Base-by-base conservation (phyloP, 768 basidiomycete genomes). In the Russula vinacea region DNA sequence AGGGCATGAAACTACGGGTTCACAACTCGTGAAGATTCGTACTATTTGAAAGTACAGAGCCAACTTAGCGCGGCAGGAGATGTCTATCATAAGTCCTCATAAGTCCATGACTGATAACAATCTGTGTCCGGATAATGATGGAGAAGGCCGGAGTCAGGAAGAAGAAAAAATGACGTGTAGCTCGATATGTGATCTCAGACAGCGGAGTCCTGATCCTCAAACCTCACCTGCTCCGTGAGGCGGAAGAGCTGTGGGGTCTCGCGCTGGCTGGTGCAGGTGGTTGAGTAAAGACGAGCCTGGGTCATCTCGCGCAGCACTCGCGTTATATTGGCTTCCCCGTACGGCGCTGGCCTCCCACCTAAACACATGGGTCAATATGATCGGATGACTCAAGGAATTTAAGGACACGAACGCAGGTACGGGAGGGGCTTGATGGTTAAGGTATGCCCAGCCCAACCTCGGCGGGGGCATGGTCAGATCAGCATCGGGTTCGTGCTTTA, bases 401-500 rank as follows among this genome's bases (percentile, higher is more conserved):
- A 33, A 22, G 26, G 19, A n/a, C 29, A 65, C 64, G 26, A 11
- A 65, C 64, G 24, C 29, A 37, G 50, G 49, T 22, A 17, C 22
- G 9, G 54, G 49, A 26, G 54, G 40, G 24, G 24, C n/a, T 1
- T 55, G 22, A n/a, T 14, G 54, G 19, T 33, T 37, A 24, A 61
- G 55, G 39, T 65, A 56, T 26, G 47, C 26, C 64, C 59, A 61
- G 5, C 50, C 58, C 47, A 42, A 19, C 54, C 55, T 56, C 33
- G 37, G 47, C 19, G 59, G 49, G 2, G 64, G 54, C 16, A 45
- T 51, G 37, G 26, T 29, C 50, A 55, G 13, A 45, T 65, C 59
- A 16, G 32, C 16, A 56, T 61, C 64, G 11, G 55, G 54, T 33
- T 65, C 64, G 19, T 52, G 54, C 49, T 65, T 65, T 45, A 65